Base-by-base conservation (phyloP, 2,329 filamentous ascomycete species). In the Calonectria pauciramosa region DNA sequence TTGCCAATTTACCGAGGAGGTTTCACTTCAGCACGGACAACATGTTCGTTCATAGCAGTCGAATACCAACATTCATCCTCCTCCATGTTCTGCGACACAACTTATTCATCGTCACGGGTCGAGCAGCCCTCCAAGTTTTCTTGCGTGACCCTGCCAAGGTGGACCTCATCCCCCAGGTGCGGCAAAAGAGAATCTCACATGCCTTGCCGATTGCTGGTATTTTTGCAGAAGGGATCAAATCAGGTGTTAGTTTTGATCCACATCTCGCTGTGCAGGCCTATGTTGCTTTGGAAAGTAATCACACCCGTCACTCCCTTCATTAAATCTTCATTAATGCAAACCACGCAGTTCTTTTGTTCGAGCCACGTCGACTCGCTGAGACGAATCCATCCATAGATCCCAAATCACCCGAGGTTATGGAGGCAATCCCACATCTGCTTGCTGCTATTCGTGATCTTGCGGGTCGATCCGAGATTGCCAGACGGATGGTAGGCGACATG, bases 21-120 rank as follows among this genome's bases (percentile, higher is more conserved):
- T 70, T 70, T 63, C 52, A 47, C 10, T 70, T 59, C 7, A 60
- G 51, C 52, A 49, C 67, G 2, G 67, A 70, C 38, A 70, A 70
- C 52, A 23, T 70, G 67, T 70, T 70, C 23, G 36, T 70, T 23
- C 67, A 70, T 20, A 60, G 34, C 4, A 28, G 44, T 26, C 51
- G 52, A 28, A 38, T 70, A 16, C 26, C 38, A 26, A 60, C 52
- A 4, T 70, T 70, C 20, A 36, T 70, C 14, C 52, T 70, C 20
- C 36, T 70, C 36, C 67, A 70, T n/a, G 30, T 68, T 4, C 32
- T 68, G 11, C 65, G 65, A 34, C 65, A 68, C 34, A 68, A 56
- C 23, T 7, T 68, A 16, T 68, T 68, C 49, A 68, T 68, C 16
- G 23, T 68, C 20, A 32, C 41, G 2, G 49, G 65, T 5, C 49